Conservation (phyloP, 148 eudicot species). For the Camellia sinensis region DNA sequence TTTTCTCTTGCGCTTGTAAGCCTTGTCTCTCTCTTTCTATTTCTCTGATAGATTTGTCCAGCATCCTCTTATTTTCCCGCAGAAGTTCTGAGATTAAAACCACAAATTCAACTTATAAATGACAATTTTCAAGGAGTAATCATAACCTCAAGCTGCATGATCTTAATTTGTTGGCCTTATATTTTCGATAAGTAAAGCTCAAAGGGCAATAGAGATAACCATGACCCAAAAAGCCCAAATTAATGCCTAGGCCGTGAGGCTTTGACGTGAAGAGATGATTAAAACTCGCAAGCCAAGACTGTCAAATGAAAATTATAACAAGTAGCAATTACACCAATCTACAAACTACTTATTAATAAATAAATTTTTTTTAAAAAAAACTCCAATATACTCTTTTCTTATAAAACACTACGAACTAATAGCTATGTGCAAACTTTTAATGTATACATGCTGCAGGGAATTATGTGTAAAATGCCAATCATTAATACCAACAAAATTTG, state of each 20-base stretch:
- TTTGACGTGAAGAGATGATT: background rate
- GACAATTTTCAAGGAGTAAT: background rate
- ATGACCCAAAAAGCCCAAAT: background rate
- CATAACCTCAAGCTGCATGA: background rate
- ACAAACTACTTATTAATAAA: background rate
- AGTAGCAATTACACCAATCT: background rate
- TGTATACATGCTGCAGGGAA: background rate
- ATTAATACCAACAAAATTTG: background rate
- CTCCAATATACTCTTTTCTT: background rate
- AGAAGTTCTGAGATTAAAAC: conserved; percentile 59
- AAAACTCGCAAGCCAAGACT: background rate
- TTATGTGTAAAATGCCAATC: background rate
- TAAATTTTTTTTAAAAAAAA: background rate
- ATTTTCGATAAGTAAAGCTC: background rate
- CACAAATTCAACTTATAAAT: conserved; percentile 3
- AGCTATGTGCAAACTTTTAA: background rate
- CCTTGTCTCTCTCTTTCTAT: conserved; percentile 97
- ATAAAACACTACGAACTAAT: background rate
- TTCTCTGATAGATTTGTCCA: conserved; percentile 93
- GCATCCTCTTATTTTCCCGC: conserved; percentile 97
- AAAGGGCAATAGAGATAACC: background rate
- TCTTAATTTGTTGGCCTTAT: background rate
- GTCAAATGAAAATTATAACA: background rate
- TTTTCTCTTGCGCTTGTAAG: conserved; percentile 94
- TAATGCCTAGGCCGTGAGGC: background rate